These are phyloP conservation scores for Phlebiopsis flavidoalba DNA, from an alignment of 768 basidiomycete genomes.

Conservation along the genomic window DNA sequence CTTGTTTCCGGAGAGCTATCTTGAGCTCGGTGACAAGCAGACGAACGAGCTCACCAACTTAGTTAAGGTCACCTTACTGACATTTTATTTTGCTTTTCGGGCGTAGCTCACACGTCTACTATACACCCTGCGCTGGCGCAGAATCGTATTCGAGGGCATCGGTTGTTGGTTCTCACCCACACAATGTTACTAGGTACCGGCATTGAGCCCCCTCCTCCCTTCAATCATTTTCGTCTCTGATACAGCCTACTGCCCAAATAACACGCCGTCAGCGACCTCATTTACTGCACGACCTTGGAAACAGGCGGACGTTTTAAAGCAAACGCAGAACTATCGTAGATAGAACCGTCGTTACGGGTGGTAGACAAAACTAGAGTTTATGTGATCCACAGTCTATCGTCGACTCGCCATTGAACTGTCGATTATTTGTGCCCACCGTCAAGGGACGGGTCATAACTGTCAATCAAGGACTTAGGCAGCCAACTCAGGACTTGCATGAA, in stretches of 20 bases:
- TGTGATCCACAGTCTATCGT: no score
- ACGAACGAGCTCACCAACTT: slow-evolving; percentile 9
- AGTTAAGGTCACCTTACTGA: neutral
- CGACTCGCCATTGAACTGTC: no score
- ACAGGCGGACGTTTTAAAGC: no score
- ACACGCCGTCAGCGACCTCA: no score
- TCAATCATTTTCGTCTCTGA: neutral
- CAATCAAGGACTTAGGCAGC: no score
- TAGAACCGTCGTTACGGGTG: no score
- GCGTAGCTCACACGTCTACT: neutral
- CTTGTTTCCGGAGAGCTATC: slow-evolving; percentile 77
- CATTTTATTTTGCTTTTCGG: neutral
- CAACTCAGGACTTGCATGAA: no score
- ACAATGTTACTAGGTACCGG: neutral
- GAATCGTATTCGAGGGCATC: neutral
- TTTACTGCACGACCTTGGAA: no score
- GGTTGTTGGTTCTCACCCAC: neutral
- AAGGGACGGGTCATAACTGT: no score
- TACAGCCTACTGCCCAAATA: neutral
- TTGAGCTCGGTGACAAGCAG: slow-evolving; percentile 51
- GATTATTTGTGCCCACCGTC: no score
- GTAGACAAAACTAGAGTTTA: no score
- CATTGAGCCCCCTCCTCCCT: neutral
- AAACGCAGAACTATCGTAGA: no score
- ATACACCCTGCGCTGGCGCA: neutral